A percentile compares a stretch with the other conserved stretches of the same genome.
Conservation (phyloP, 2,329 filamentous ascomycete species). For the Seiridium cupressi region DNA sequence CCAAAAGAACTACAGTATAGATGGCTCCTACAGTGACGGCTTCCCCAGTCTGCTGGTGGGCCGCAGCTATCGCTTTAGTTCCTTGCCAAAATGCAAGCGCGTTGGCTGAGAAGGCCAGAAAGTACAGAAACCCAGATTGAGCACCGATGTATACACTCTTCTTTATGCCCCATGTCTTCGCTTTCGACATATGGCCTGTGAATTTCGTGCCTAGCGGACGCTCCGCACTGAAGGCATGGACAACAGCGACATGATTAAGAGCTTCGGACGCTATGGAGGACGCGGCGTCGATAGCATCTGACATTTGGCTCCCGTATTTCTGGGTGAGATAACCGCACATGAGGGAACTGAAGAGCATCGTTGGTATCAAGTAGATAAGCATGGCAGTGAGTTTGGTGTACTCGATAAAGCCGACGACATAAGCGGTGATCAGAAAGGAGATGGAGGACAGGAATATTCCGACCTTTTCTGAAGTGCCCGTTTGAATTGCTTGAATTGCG, state of each 20-base stretch:
- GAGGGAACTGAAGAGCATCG: constrained; percentile 58
- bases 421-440: constrained; percentile 65
- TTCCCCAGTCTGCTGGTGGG: constrained; percentile 13
- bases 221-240: constrained; percentile 63
- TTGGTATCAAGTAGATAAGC: constrained; percentile 60
- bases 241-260: constrained; percentile 58
- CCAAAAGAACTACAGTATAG: constrained; percentile 53
- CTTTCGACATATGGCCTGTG: constrained; percentile 45
- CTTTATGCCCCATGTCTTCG: constrained; percentile 52
- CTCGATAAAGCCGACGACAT: constrained; percentile 66
- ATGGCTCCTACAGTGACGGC: constrained; percentile 33
- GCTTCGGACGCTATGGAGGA: constrained; percentile 63
- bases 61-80: constrained; percentile 45
- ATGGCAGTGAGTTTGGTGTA: constrained; percentile 62
- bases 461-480: constrained; percentile 69
- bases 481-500: constrained; percentile 66
- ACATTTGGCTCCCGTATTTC: constrained; percentile 49
- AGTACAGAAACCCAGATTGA: constrained; percentile 62
- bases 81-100: constrained; percentile 69
- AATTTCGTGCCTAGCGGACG: constrained; percentile 60
- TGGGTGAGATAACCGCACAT: constrained; percentile 53
- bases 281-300: constrained; percentile 53
- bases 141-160: constrained; percentile 56
- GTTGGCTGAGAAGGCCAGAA: constrained; percentile 66
- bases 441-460: constrained; percentile 54